Evolutionary conservation across 2,329 filamentous ascomycete genomes (phyloP), one percentile per base, ranked within the genome.

Genomic region (Ophiostoma ulmi): DNA sequence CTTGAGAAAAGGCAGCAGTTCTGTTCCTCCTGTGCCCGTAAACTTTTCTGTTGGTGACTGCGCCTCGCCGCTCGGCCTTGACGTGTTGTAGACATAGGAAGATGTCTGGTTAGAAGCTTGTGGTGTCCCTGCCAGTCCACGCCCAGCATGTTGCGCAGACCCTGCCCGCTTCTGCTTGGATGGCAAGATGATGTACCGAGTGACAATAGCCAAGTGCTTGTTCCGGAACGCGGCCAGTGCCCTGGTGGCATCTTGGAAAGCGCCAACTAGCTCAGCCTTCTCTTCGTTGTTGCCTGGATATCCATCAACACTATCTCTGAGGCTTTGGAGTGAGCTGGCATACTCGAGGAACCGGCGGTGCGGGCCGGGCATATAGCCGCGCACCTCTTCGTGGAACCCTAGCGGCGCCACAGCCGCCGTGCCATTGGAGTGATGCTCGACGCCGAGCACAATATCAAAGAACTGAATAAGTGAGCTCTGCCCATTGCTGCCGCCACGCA

Each of bases 391-490:
- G 75, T 86, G 85, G 74, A 84, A 87, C 2, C 63, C 63, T 14
- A 65, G 22, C 22, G 65, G 39, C 5, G 65, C 65, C 4, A 61
- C 61, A 17, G 35, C 68, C 8, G 39, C 61, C 13, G 84, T 26
- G 84, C 82, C 48, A 83, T 52, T 61, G 3, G 71, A 70, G 81
- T 0, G 80, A 79, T 98, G 95, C 77, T 95, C 90, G 68, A 99
- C 87, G 41, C 93, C 93, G 0, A 99, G 87, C 1, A 92, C 88
- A 63, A 98, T 88, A 78, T 99, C 95, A 77, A 98, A 97, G 82
- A 98, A 97, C 76, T 98, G 95, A 71, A 99, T 94, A 71, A 98
- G 83, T 70, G 93, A 97, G 82, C 92, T 97, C 80, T 99, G 95
- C 0, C 95, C 95, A 77, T 98, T 98, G 81, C 93, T 97, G 35